Evolutionary conservation across 768 basidiomycete species (phyloP), one percentile per base, ranked within the genome.

Genomic region (Amanita exitialis): DNA sequence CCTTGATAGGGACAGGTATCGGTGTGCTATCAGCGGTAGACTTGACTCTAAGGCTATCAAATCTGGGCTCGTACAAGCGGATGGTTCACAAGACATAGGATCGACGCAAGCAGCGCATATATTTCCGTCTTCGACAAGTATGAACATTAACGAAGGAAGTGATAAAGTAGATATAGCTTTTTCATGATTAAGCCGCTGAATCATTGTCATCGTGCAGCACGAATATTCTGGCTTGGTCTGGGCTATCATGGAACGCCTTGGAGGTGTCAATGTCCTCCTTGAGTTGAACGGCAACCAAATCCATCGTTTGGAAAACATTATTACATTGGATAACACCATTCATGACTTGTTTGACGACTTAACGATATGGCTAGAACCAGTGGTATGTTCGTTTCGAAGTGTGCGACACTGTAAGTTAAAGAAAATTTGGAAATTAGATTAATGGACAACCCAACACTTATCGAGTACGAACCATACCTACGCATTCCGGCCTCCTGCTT

Each of bases 241-340:
- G 16, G 10, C 44, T 4, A 6, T 46, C 27, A 30, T 46, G 27
- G 5, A n/a, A 25, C 10, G 23, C 7, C 30, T 46, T 20, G 44
- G 45, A 6, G 30, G 21, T 5, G 35, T 46, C 34, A 46, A 46
- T n/a, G 35, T 6, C 43, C 5, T n/a, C 8, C 56, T 59, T 1
- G 58, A 62, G 9, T 41, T 69, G 12, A 58, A 64, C 38, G 67
- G 67, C 38, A 16, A 38, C 21, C 59, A 62, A 25, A 50, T 67
- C 4, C 65, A 66, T 49, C 57, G 58, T 23, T 57, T 69, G 15
- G 58, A 60, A 34, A 67, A 69, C 42, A 58, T 64, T 10, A 61
- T 70, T 57, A 70, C 65, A 16, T 16, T 69, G 56, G 46, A 28
- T 21, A 6, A 15, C 16, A 37, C 37, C 25, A 39, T 61, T 4